A percentile compares a stretch with the other conserved stretches of the same genome.
These are phyloP conservation scores for Neurospora pannonica DNA, from an alignment of 495 filamentous ascomycete genomes.

Conservation along the genomic window DNA sequence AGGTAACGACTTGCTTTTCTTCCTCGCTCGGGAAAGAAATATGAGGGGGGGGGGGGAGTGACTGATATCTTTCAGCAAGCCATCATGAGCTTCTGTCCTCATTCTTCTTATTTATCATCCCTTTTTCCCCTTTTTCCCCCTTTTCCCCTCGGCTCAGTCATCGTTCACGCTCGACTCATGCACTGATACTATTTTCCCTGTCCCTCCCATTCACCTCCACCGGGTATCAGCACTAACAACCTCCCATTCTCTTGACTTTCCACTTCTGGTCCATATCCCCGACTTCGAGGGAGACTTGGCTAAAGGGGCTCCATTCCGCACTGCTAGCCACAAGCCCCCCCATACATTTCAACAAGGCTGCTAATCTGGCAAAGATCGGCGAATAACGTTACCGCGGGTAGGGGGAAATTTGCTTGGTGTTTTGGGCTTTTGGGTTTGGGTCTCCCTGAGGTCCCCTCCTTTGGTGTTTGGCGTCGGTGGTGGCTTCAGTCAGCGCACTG, in stretches of 20 bases:
- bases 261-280: background rate
- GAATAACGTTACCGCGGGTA: background rate
- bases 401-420: background rate
- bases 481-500: background rate
- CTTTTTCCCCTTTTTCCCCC: background rate
- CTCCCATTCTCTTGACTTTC: background rate
- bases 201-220: background rate
- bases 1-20: background rate
- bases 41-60: background rate
- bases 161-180: no score
- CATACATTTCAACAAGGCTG: background rate
- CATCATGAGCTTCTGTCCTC: background rate
- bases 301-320: background rate
- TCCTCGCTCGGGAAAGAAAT: background rate
- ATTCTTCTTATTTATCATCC: background rate
- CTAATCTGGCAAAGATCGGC: background rate
- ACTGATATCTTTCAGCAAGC: background rate
- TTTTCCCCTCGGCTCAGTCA: background rate
- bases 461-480: background rate
- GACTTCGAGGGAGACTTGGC: background rate
- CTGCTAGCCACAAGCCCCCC: background rate
- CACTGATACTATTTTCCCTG: background rate
- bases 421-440: background rate
- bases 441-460: background rate
- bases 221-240: background rate